Base-by-base conservation (phyloP, 2,329 filamentous ascomycete species). In the Ramichloridium luteum region DNA sequence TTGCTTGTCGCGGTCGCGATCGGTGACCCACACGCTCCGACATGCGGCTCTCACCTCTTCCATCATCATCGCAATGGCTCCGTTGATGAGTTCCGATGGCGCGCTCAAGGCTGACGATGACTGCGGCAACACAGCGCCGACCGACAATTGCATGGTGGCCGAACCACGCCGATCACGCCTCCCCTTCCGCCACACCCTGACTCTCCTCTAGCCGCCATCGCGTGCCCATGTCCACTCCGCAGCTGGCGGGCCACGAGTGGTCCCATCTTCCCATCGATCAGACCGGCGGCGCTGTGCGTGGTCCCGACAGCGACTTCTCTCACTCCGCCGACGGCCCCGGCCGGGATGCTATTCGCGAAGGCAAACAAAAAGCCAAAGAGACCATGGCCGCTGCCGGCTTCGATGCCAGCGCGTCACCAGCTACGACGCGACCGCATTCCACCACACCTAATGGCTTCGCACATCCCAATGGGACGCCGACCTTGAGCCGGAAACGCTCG, bases 341-440 rank as follows among this genome's bases (percentile, higher is more conserved):
- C 23, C 51, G 48, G 44, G 62, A 67, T 53, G 52, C 59, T 32
- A 71, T 74, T 34, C 60, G 62, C 32, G 68, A 72, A 51, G 67
- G 67, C 32, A 76, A 76, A 47, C 66, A 73, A 47, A 70, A 67
- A 50, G 70, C 70, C 28, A 72, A 70, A 53, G 68, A 70, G 23
- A 60, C 72, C 31, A 60, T 74, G 48, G 67, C 64, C 23, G 66
- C 68, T 14, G 68, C 69, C n/a, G 60, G 60, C 26, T 48, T 60
- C 25, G 50, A 50, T 38, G 45, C 35, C 45, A 54, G 13, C 45
- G 54, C 13, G 41, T 53, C 27, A 40, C 49, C 22, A 56, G 59
- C 42, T 20, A 15, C 28, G 28, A 13, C 11, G 12, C n/a, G 10
- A n/a, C 12, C 27, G n/a, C 29, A 31, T 20, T 27, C 30, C 5